Base-by-base conservation (phyloP, 306 rosid species). In the Lablab purpureus region DNA sequence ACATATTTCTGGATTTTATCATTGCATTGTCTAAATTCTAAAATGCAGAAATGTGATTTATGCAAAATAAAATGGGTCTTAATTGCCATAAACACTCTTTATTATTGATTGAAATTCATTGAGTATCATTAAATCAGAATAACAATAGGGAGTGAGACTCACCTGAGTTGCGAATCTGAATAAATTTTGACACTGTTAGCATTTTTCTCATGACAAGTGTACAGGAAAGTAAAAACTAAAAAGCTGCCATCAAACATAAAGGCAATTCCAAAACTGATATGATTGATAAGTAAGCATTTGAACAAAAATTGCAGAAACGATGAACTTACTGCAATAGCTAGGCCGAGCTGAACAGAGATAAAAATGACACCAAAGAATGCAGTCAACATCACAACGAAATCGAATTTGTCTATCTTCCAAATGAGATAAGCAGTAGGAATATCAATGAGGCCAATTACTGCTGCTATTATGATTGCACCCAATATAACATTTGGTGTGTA, bases 401-500 rank as follows among this genome's bases (percentile, higher is more conserved):
- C 64, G 34, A 10, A 56, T 56, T 56, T 56, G 64, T 56, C 64
- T 23, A 56, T 2, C 64, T 56, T 56, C 64, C 64, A 56, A 11
- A 56, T 56, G 64, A 23, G n/a, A 23, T 12, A 23, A 23, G 64
- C 64, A 56, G 34, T 1, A 22, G n/a, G n/a, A 27, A 56, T 23
- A 56, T 56, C 64, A 23, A 56, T 56, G 64, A 56, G 64, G 64
- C 64, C 64, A 56, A 56, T 56, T 23, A 92, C 99, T 3, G 99
- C 99, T 10, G 97, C 55, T 77, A 95, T 88, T 12, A 95, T 95
- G 84, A 95, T 91, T 10, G 99, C 91, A 2, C 94, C 97, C 80
- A 95, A 59, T 54, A 92, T 88, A 45, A 91, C 96, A 78, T 95
- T 92, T 5, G 99, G 99, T 0, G 98, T 92, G 85, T 90, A 95